phyloP scores from a whole-genome alignment of 345 rosid species.

The Cardiospermum halicacabum region DNA sequence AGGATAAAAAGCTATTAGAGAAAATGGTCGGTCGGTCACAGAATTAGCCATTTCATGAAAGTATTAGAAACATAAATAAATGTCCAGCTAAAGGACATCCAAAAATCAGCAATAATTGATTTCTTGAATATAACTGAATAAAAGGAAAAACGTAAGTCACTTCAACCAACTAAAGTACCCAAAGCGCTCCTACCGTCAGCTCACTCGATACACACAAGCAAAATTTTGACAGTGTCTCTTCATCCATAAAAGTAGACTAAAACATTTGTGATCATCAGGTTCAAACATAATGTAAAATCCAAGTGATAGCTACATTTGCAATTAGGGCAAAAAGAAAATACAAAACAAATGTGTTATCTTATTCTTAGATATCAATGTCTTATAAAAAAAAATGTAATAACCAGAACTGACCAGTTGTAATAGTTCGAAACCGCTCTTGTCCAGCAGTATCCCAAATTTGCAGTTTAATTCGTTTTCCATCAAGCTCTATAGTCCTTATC shows the following conservation, averaged over 20 bases:
- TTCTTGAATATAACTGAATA: too few species aligned
- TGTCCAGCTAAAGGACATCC: too few species aligned
- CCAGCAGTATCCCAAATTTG: constrained; percentile 98
- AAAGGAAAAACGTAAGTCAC: too few species aligned
- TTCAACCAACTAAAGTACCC: too few species aligned
- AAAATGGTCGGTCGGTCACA: too few species aligned
- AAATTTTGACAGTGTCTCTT: background rate
- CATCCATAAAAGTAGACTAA: background rate
- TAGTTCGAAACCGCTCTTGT: constrained; percentile 80
- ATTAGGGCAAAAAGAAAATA: background rate
- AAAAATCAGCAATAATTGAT: too few species aligned
- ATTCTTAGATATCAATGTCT: background rate
- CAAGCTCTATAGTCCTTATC: constrained; percentile 95
- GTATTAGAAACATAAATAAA: too few species aligned
- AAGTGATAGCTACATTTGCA: background rate
- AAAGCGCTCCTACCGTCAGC: too few species aligned
- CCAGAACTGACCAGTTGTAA: constrained; percentile 73
- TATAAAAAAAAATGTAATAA: background rate
- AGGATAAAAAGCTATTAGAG: too few species aligned
- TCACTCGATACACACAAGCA: background rate
- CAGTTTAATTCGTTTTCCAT: constrained; percentile 87
- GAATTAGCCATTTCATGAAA: too few species aligned
- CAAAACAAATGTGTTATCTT: background rate
- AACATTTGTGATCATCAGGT: background rate
- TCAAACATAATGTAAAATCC: background rate